These are phyloP conservation scores for Mycena pura DNA, from an alignment of 768 basidiomycete genomes.

Conservation along the genomic window DNA sequence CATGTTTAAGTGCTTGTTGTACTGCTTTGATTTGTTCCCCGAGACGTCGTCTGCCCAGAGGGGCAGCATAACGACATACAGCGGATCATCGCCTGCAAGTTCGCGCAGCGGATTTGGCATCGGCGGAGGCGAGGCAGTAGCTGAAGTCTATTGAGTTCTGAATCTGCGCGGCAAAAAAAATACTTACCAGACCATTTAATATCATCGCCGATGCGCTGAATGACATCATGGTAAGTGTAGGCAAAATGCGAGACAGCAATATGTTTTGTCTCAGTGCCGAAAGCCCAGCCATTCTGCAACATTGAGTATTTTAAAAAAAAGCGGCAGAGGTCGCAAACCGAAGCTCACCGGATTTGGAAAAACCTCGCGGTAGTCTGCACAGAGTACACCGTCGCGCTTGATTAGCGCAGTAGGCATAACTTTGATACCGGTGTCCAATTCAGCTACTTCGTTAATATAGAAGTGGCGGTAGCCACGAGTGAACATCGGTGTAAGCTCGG, in stretches of 20 bases:
- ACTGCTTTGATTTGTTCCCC: too few relatives aligned
- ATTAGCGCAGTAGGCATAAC: constrained; percentile 34
- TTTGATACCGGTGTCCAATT: constrained; percentile 15
- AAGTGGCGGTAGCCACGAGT: constrained; percentile 11
- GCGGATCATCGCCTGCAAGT: too few relatives aligned
- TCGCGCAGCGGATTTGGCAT: constrained; percentile 28
- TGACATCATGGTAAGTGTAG: not conserved
- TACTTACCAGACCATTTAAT: constrained; percentile 12
- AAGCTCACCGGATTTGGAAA: not conserved
- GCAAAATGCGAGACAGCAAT: not conserved
- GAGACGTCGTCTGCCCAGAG: too few relatives aligned
- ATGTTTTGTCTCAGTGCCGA: not conserved
- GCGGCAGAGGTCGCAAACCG: too few relatives aligned
- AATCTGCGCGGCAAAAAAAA: constrained; percentile 34
- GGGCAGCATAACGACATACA: too few relatives aligned
- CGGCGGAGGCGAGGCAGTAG: constrained; percentile 25
- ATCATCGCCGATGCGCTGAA: not conserved
- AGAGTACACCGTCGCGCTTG: constrained; percentile 4
- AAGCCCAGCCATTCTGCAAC: not conserved
- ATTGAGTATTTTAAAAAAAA: too few relatives aligned
- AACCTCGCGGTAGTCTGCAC: not conserved
- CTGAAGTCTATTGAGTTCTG: constrained; percentile 11
- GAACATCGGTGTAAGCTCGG: constrained; percentile 5
- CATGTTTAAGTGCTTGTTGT: constrained; percentile 41
- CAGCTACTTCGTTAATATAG: too few relatives aligned